phyloP scores from a whole-genome alignment of 352 stramenopile genomes.

The Globisporangium paroecandrum region DNA sequence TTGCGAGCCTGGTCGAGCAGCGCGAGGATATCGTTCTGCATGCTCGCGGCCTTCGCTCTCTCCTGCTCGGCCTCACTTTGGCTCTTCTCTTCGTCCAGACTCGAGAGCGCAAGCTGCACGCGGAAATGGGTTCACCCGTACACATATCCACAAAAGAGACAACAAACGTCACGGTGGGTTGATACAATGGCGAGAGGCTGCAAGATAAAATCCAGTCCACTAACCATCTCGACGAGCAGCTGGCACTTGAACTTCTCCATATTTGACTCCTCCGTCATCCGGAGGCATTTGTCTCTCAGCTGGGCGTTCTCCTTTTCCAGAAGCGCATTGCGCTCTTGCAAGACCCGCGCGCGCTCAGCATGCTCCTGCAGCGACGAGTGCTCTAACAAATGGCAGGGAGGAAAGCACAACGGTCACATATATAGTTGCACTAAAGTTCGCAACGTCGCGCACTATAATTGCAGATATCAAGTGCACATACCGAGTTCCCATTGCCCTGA shows the following conservation, averaged over 20 bases:
- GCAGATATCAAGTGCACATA: conserved; percentile 21
- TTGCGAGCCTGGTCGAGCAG: conserved; percentile 66
- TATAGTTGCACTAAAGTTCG: neutral
- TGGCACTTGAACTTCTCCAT: conserved; percentile 90
- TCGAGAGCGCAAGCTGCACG: conserved; percentile 68
- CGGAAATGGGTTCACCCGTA: neutral
- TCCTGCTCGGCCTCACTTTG: conserved; percentile 58
- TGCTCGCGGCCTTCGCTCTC: conserved; percentile 46
- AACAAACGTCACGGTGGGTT: too few species aligned
- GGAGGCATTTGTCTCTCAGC: conserved; percentile 50
- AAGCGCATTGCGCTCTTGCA: conserved; percentile 41
- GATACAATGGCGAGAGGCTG: too few species aligned
- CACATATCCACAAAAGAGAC: too few species aligned
- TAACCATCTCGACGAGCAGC: conserved; percentile 83
- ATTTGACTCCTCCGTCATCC: conserved; percentile 76
- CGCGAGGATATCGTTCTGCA: conserved; percentile 63
- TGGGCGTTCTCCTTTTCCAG: conserved; percentile 63
- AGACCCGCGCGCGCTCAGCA: conserved; percentile 24
- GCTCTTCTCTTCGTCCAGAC: conserved; percentile 75
- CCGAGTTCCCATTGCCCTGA: conserved; percentile 64
- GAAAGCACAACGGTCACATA: neutral
- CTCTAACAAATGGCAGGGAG: conserved; percentile 28
- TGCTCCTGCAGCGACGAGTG: conserved; percentile 50
- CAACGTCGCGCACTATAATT: neutral
- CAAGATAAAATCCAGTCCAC: neutral